Evolutionary conservation across 2,329 filamentous ascomycete species (phyloP).

Genomic region (Botrytis fragariae): DNA sequence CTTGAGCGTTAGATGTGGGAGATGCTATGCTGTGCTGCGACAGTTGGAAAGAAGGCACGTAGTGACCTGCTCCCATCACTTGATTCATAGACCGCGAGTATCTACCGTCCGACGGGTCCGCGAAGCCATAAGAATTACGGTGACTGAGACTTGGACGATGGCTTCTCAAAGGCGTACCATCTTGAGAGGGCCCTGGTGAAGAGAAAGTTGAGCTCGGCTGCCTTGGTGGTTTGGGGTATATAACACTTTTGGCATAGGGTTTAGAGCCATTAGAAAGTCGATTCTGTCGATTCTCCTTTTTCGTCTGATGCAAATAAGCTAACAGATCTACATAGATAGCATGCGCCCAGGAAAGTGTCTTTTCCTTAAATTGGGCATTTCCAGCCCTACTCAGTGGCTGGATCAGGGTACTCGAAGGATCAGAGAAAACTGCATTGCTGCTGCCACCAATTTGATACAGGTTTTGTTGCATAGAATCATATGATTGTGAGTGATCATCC

Average conservation of each 20-base stretch:
- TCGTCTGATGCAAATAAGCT: constrained; percentile 59
- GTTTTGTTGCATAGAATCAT: constrained; percentile 17
- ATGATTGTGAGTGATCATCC: constrained; percentile 8
- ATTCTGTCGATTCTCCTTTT: constrained; percentile 44
- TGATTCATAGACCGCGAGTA: constrained; percentile 25
- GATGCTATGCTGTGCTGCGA: constrained; percentile 23
- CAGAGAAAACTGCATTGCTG: constrained; percentile 10
- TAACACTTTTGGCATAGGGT: constrained; percentile 48
- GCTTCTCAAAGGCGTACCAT: background rate
- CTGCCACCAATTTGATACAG: constrained; percentile 16
- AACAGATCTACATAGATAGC: constrained; percentile 70
- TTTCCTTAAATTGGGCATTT: constrained; percentile 61
- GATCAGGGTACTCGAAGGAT: constrained; percentile 29
- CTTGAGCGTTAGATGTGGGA: constrained; percentile 49
- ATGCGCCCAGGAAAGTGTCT: constrained; percentile 67
- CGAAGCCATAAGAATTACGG: constrained; percentile 10
- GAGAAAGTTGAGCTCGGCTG: constrained; percentile 34
- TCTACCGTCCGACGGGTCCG: constrained; percentile 21
- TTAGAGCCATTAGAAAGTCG: constrained; percentile 39
- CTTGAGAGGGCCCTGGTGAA: constrained; percentile 20
- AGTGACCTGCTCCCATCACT: constrained; percentile 32
- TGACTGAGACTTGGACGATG: constrained; percentile 10
- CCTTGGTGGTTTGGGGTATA: constrained; percentile 51
- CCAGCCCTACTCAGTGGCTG: constrained; percentile 30
- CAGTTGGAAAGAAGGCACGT: constrained; percentile 32